Evolutionary conservation across 2,329 filamentous ascomycete genomes (phyloP).

Genomic region (Byssochlamys sp.): DNA sequence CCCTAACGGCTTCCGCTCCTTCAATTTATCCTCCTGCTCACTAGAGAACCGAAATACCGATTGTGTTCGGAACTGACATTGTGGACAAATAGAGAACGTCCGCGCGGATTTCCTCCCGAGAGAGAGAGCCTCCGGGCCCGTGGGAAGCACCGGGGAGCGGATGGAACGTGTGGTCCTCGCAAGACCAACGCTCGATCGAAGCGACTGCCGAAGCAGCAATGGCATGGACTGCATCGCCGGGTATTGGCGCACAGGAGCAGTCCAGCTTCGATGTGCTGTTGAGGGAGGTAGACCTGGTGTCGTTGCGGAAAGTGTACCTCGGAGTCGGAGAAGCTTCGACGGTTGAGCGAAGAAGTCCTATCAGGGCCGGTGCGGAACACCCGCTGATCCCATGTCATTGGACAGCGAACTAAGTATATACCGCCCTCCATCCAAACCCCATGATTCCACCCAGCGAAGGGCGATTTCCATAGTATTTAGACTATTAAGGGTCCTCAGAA

Average conservation of each 20-base stretch:
- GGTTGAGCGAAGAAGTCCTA: background rate
- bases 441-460: too few relatives aligned
- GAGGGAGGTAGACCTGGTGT: background rate
- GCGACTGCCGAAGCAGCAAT: slow-evolving; percentile 30
- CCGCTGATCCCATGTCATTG: background rate
- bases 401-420: background rate
- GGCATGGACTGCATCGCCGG: slow-evolving; percentile 33
- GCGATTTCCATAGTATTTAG: too few relatives aligned
- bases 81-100: slow-evolving; percentile 32
- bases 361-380: background rate
- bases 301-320: background rate
- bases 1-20: slow-evolving; percentile 1
- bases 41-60: slow-evolving; percentile 19
- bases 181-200: slow-evolving; percentile 20
- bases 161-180: slow-evolving; percentile 15
- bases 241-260: slow-evolving; percentile 9
- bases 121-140: slow-evolving; percentile 12
- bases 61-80: slow-evolving; percentile 33
- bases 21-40: slow-evolving; percentile 9
- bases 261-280: slow-evolving; percentile 11
- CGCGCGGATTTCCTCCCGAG: slow-evolving; percentile 14
- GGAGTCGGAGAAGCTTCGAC: background rate
- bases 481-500: too few relatives aligned
- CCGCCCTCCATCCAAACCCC: too few relatives aligned
- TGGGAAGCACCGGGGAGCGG: slow-evolving; percentile 10